A percentile compares a stretch with the other conserved stretches of the same genome.
Conservation (phyloP, 2,329 filamentous ascomycete species). For the Monilinia fructigena region DNA sequence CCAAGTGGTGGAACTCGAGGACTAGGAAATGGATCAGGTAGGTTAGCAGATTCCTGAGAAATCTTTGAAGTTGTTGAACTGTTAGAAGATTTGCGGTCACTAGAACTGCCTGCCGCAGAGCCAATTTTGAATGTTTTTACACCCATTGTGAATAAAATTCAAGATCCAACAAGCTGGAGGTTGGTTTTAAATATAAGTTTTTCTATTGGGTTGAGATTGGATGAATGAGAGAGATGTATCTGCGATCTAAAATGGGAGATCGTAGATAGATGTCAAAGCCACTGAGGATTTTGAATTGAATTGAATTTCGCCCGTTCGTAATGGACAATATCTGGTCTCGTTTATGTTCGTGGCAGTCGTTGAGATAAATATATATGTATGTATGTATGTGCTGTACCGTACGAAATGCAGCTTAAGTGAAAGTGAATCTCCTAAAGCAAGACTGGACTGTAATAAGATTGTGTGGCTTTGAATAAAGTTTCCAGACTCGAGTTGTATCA, state of each 20-base stretch:
- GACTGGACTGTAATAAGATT: not conserved
- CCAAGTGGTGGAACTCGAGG: constrained; percentile 26
- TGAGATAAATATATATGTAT: not conserved
- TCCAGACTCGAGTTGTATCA: not conserved
- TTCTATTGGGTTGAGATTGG: not conserved
- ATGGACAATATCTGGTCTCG: not conserved
- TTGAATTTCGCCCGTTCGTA: not conserved
- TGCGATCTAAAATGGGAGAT: not conserved
- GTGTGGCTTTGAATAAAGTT: not conserved
- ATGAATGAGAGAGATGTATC: not conserved
- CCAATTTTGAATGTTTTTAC: constrained; percentile 35
- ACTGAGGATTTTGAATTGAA: not conserved
- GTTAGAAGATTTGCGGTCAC: constrained; percentile 19
- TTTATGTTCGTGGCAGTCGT: not conserved
- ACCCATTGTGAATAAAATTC: constrained; percentile 27
- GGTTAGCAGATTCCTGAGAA: constrained; percentile 35
- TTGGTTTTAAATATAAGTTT: not conserved
- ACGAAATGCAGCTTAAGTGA: not conserved
- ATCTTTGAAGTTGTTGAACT: constrained; percentile 26
- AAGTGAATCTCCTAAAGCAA: constrained; percentile 14
- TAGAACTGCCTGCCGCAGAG: constrained; percentile 21
- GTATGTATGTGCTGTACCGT: constrained; percentile 2
- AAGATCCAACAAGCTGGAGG: not conserved
- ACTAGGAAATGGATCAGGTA: constrained; percentile 42
- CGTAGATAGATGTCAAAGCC: not conserved